phyloP scores from a whole-genome alignment of 179 eudicot genomes.

The Vitellaria paradoxa region DNA sequence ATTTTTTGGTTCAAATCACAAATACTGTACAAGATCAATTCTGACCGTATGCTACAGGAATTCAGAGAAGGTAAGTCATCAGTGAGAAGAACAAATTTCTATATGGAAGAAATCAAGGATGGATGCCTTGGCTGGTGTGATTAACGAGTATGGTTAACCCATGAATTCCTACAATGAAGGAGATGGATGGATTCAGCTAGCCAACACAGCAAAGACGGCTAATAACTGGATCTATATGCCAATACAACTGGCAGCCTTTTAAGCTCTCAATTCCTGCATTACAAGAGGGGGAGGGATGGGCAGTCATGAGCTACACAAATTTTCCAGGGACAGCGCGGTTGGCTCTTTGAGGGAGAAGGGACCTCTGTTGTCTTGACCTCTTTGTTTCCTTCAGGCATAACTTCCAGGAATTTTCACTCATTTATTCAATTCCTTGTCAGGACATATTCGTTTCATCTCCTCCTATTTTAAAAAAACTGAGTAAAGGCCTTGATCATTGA shows the following conservation, averaged over 20 bases:
- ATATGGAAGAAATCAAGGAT: background rate
- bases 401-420: background rate
- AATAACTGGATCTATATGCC: background rate
- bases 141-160: background rate
- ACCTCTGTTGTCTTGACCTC: background rate
- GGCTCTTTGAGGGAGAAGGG: slow-evolving; percentile 2
- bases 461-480: background rate
- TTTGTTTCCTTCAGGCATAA: background rate
- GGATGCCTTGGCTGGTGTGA: background rate
- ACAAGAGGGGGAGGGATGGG: background rate
- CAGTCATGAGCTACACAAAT: background rate
- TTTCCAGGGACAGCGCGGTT: background rate
- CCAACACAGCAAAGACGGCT: background rate
- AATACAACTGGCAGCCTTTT: background rate
- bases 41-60: no score
- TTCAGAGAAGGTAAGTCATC: no score
- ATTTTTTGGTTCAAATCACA: no score
- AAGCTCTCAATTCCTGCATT: background rate
- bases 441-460: background rate
- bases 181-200: background rate
- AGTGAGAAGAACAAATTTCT: background rate
- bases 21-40: no score
- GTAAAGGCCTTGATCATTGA: background rate
- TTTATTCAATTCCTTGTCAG: background rate
- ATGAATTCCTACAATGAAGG: background rate